These are phyloP conservation scores for Eucalyptus curtisii DNA, from an alignment of 345 rosid species.

Conservation along the genomic window DNA sequence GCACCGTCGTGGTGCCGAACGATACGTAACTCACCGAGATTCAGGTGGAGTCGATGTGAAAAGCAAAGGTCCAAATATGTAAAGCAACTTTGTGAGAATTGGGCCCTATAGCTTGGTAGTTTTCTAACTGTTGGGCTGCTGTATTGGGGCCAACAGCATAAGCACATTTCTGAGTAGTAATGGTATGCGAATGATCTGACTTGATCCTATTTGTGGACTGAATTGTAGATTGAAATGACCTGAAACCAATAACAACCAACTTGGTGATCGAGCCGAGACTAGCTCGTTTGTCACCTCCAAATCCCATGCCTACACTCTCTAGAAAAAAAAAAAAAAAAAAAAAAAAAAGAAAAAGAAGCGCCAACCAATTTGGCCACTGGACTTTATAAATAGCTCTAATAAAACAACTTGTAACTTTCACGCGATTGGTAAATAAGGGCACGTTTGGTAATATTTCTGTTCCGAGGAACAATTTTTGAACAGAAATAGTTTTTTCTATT, in stretches of 20 bases:
- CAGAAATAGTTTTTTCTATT: too few species aligned
- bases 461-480: too few species aligned
- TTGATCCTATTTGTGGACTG: not conserved
- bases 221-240: not conserved
- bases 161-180: not conserved
- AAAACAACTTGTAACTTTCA: not conserved
- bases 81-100: not conserved
- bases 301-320: not conserved
- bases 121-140: not conserved
- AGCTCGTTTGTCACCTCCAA: not conserved
- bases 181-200: not conserved
- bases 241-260: not conserved
- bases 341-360: too few species aligned
- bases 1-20: too few species aligned
- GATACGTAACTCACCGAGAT: not conserved
- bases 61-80: not conserved
- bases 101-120: not conserved
- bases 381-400: not conserved
- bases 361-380: not conserved
- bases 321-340: not conserved
- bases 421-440: not conserved
- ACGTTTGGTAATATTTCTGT: too few species aligned
- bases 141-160: not conserved
- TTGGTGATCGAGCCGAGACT: not conserved
- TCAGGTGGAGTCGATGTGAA: not conserved